A percentile compares a stretch with the other conserved stretches of the same genome.
These are phyloP conservation scores for Dichotomocladium elegans DNA, from an alignment of 371 early-diverging fungal genomes.

Conservation along the genomic window DNA sequence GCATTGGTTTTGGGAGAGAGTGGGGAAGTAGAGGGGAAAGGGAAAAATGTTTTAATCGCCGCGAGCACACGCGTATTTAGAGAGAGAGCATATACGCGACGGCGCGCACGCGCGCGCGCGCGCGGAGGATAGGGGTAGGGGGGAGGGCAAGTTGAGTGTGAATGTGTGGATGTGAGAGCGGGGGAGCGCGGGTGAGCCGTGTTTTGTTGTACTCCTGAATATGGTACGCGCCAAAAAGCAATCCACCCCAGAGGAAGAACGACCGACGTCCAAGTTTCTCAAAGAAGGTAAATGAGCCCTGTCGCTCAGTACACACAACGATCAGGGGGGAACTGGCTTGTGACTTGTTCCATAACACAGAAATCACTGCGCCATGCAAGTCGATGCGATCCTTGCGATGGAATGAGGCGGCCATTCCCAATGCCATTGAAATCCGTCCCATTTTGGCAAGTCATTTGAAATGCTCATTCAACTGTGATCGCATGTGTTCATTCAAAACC, in stretches of 20 bases:
- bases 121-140: too few relatives aligned
- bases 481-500: background rate
- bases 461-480: background rate
- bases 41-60: too few relatives aligned
- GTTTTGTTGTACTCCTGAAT: too few relatives aligned
- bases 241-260: slow-evolving; percentile 35
- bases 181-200: too few relatives aligned
- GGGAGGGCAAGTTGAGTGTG: too few relatives aligned
- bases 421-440: slow-evolving; percentile 16
- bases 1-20: too few relatives aligned
- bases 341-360: background rate
- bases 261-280: slow-evolving; percentile 33
- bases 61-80: too few relatives aligned
- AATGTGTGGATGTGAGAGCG: too few relatives aligned
- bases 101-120: too few relatives aligned
- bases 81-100: too few relatives aligned
- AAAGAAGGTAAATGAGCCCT: slow-evolving; percentile 40
- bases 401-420: slow-evolving; percentile 17
- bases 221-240: slow-evolving; percentile 28
- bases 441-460: slow-evolving; percentile 17
- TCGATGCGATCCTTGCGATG: slow-evolving; percentile 4
- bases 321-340: background rate
- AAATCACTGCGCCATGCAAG: background rate
- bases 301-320: too few relatives aligned
- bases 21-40: too few relatives aligned